A percentile compares a stretch with the other conserved stretches of the same genome.
Conservation (phyloP, 345 rosid species). For the Sisymbrium altissimum region DNA sequence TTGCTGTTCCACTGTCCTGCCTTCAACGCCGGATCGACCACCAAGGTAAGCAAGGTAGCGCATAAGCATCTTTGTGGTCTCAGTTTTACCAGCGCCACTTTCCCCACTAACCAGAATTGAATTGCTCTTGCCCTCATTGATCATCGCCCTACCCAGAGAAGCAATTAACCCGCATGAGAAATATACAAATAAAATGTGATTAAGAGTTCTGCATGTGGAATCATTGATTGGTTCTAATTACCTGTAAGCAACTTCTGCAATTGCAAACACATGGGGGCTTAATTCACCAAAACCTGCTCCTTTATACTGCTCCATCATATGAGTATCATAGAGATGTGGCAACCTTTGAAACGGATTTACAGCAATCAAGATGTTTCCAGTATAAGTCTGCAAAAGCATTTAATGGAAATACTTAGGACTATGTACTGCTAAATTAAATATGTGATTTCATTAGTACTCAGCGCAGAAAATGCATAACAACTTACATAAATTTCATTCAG, state of each 20-base stretch:
- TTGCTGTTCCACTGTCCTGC: slow-evolving; percentile 99
- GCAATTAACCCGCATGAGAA: slow-evolving; percentile 30
- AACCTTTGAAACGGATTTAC: slow-evolving; percentile 98
- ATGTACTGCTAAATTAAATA: neutral
- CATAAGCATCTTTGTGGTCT: slow-evolving; percentile 99
- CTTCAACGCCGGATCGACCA: slow-evolving; percentile 99
- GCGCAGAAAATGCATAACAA: slow-evolving; percentile 21
- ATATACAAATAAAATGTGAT: slow-evolving; percentile 7
- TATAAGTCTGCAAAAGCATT: slow-evolving; percentile 68
- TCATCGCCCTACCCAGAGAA: slow-evolving; percentile 74
- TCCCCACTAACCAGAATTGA: slow-evolving; percentile 99
- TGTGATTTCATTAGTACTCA: neutral
- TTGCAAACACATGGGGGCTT: slow-evolving; percentile 98
- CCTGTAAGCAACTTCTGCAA: slow-evolving; percentile 99
- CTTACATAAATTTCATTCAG: slow-evolving; percentile 96
- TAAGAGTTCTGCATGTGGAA: neutral
- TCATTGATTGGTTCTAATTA: slow-evolving; percentile 26
- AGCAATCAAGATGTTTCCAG: slow-evolving; percentile 96
- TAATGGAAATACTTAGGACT: slow-evolving; percentile 17
- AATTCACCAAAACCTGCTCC: slow-evolving; percentile 98
- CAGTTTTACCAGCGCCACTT: slow-evolving; percentile 99
- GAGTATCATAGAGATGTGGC: slow-evolving; percentile 96
- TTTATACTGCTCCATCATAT: slow-evolving; percentile 99
- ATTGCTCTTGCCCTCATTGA: slow-evolving; percentile 97
- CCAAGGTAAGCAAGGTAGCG: slow-evolving; percentile 97